Evolutionary conservation across 768 basidiomycete genomes (phyloP), one percentile per base, ranked within the genome.

Genomic region (Macrolepiota fuliginosa): DNA sequence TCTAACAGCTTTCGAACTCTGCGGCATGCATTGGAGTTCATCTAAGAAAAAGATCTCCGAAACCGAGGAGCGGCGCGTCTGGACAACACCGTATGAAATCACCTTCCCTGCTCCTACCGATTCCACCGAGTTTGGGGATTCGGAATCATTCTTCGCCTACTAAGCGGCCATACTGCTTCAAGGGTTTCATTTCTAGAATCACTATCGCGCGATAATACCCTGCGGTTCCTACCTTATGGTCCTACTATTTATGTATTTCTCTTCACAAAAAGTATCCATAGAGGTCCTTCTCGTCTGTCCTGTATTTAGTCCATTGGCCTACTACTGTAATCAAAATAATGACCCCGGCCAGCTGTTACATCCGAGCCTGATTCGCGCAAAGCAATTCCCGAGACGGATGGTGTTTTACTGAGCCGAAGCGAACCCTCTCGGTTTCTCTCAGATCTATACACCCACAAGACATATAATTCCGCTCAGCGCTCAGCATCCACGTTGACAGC

Each of bases 1-100:
- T 58, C 80, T 92, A 37, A 75, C 81, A 63, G 82, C 83, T 50
- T 90, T 90, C 67, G 90, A 91, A 69, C 82, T 92, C 29, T 87
- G 82, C 51, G 91, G 90, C 36, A 84, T 91, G 74, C 88, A 87
- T 65, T 92, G 90, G 89, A 79, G 81, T 52, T 85, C 84, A 4
- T 78, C 80, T n/a, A 77, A 73, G 50, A 78, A 79, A 64, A 54
- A 55, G 54, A 61, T 61, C 36, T 61, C 60, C 35, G 69, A 74
- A 56, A 70, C 77, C 52, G 72, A 78, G 56, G 75, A 80, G 35
- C 70, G 76, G 40, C 80, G 77, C 32, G 73, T 80, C 5, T 87
- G 85, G 86, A 61, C 60, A 50, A 61, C 60, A 36, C 60, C 60
- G 6, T 61, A 61, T 37, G 60, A 61, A 39, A 61, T 61, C 53